Conservation (phyloP, 2,329 filamentous ascomycete genomes). For the Diaporthe longicolla region DNA sequence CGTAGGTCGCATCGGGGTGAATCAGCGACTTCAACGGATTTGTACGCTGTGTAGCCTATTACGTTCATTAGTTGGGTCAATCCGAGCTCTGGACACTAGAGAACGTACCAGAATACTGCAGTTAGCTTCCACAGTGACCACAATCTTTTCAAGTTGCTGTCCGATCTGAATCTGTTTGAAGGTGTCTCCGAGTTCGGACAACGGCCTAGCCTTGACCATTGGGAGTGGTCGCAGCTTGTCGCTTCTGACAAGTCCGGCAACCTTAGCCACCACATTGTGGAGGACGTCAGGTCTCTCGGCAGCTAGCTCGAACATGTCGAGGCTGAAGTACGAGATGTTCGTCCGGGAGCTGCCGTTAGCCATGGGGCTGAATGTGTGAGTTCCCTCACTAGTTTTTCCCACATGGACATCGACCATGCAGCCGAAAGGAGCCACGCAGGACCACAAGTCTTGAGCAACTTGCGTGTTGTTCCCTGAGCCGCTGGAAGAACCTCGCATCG, state of each 20-base stretch:
- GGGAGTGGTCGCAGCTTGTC: constrained; percentile 54
- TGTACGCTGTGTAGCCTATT: constrained; percentile 39
- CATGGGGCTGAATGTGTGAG: neutral
- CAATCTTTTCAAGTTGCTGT: constrained; percentile 56
- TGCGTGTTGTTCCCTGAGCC: constrained; percentile 56
- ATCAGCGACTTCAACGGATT: constrained; percentile 35
- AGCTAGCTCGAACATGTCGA: constrained; percentile 62
- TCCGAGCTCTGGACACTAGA: constrained; percentile 30
- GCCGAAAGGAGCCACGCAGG: constrained; percentile 32
- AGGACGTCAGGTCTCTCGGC: constrained; percentile 58
- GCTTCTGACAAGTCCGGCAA: constrained; percentile 54
- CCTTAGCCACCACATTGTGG: constrained; percentile 54
- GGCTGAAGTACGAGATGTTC: constrained; percentile 57
- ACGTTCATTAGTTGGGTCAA: neutral
- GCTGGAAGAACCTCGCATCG: constrained; percentile 52
- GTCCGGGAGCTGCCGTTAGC: neutral
- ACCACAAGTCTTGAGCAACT: constrained; percentile 52
- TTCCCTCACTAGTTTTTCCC: neutral
- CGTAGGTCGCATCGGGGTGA: constrained; percentile 44
- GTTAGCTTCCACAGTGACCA: neutral
- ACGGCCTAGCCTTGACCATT: constrained; percentile 53
- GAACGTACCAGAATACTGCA: neutral
- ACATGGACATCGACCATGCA: constrained; percentile 13
- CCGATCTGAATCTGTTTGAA: constrained; percentile 55
- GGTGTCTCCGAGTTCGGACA: constrained; percentile 56